A percentile compares a stretch with the other conserved stretches of the same genome.
Conservation (phyloP, 2,329 filamentous ascomycete species). For the Xylariaceae sp. region DNA sequence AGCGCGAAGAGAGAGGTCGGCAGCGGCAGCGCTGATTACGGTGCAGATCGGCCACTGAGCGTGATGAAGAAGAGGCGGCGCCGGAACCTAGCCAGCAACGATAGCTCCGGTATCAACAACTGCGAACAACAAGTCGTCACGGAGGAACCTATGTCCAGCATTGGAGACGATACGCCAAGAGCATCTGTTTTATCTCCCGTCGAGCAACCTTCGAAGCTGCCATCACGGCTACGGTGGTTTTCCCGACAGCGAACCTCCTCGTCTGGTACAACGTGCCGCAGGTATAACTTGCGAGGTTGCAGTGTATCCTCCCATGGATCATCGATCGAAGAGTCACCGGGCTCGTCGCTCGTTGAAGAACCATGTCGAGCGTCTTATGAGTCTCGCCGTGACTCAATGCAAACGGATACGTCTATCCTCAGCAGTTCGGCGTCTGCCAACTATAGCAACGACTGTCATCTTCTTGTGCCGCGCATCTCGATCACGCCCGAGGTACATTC, state of each 20-base stretch:
- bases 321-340: conserved; percentile 12
- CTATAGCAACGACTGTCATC: conserved; percentile 24
- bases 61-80: conserved; percentile 26
- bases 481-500: conserved; percentile 40
- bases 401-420: conserved; percentile 22
- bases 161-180: background rate
- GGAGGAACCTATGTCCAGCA: background rate
- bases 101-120: background rate
- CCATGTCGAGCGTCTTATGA: conserved; percentile 11
- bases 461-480: conserved; percentile 40
- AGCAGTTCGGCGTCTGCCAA: conserved; percentile 29
- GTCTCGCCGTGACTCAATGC: conserved; percentile 2
- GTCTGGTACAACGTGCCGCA: conserved; percentile 22
- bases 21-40: conserved; percentile 21
- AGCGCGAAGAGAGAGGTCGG: conserved; percentile 22
- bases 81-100: conserved; percentile 1
- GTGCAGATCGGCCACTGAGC: conserved; percentile 25
- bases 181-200: background rate
- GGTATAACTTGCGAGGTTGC: conserved; percentile 11
- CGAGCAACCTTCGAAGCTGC: conserved; percentile 21
- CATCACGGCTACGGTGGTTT: conserved; percentile 23
- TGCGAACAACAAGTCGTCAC: conserved; percentile 2
- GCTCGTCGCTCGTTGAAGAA: conserved; percentile 10
- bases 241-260: conserved; percentile 24
- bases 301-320: conserved; percentile 22